A percentile compares a stretch with the other conserved stretches of the same genome.
Conservation (phyloP, 441 rosid genomes). For the Arabidopsis hybrid region DNA sequence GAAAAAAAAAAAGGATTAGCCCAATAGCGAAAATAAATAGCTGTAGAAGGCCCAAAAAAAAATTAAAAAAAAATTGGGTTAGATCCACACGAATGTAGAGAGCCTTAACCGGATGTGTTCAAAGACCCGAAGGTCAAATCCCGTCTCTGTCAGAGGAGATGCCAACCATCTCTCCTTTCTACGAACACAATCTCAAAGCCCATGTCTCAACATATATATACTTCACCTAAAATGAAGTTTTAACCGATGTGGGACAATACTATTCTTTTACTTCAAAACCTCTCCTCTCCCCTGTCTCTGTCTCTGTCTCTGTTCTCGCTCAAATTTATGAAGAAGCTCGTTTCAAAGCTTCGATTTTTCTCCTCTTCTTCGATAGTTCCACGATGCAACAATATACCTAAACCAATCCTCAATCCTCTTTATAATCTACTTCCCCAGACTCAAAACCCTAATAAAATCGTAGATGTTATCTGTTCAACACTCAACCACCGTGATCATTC, state of each 20-base stretch:
- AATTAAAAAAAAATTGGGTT: neutral
- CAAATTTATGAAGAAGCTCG: slow-evolving; percentile 6
- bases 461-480: slow-evolving; percentile 63
- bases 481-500: slow-evolving; percentile 54
- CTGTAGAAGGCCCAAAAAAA: slow-evolving; percentile 28
- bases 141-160: slow-evolving; percentile 70
- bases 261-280: neutral
- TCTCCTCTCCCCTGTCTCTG: neutral
- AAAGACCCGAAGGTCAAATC: slow-evolving; percentile 46
- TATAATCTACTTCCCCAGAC: slow-evolving; percentile 68
- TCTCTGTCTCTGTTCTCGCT: neutral
- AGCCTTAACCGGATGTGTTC: slow-evolving; percentile 63
- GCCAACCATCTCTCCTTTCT: slow-evolving; percentile 75
- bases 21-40: neutral
- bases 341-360: slow-evolving; percentile 14
- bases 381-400: slow-evolving; percentile 41
- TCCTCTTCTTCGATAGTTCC: slow-evolving; percentile 43
- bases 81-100: slow-evolving; percentile 51
- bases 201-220: neutral
- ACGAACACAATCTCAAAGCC: slow-evolving; percentile 18
- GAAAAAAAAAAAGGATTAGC: neutral
- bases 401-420: slow-evolving; percentile 58
- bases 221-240: fast-evolving
- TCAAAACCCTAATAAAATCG: slow-evolving; percentile 77
- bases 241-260: slow-evolving; percentile 39